Conservation (phyloP, 2,329 filamentous ascomycete genomes). For the Botrytis byssoidea region DNA sequence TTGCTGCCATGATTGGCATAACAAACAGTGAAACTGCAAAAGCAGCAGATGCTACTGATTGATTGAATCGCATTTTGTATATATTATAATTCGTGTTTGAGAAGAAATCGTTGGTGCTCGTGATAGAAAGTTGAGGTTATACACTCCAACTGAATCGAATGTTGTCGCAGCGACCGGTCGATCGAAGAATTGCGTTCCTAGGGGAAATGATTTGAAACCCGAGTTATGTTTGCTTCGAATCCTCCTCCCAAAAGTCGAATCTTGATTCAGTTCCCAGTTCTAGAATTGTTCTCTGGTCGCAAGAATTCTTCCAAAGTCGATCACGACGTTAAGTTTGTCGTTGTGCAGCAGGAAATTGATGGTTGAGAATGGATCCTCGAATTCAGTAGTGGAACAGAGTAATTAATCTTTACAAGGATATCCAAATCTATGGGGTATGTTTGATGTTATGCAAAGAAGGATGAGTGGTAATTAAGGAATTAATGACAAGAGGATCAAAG, state of each 20-base stretch:
- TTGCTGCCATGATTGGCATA: conserved; percentile 20
- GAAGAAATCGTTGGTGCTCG: conserved; percentile 18
- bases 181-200: not conserved
- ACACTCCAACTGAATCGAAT: conserved; percentile 1
- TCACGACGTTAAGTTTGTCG: conserved; percentile 14
- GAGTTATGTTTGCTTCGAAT: not conserved
- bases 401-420: conserved; percentile 8
- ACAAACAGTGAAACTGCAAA: conserved; percentile 28
- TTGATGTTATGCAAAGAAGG: conserved; percentile 1
- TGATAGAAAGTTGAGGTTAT: conserved; percentile 20
- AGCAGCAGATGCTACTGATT: conserved; percentile 26
- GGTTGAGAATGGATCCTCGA: conserved; percentile 9
- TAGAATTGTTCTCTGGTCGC: conserved; percentile 5
- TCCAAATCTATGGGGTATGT: not conserved
- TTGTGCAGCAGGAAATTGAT: conserved; percentile 12
- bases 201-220: not conserved
- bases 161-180: conserved; percentile 6
- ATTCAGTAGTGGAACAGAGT: not conserved
- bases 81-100: conserved; percentile 17
- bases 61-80: conserved; percentile 28
- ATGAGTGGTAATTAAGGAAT: not conserved
- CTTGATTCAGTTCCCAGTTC: not conserved
- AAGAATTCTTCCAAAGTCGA: conserved; percentile 2
- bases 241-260: not conserved
- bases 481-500: not conserved